A percentile compares a stretch with the other conserved stretches of the same genome.
These are phyloP conservation scores for Solanum clarkiae DNA, from an alignment of 257 asterid genomes.

Conservation along the genomic window DNA sequence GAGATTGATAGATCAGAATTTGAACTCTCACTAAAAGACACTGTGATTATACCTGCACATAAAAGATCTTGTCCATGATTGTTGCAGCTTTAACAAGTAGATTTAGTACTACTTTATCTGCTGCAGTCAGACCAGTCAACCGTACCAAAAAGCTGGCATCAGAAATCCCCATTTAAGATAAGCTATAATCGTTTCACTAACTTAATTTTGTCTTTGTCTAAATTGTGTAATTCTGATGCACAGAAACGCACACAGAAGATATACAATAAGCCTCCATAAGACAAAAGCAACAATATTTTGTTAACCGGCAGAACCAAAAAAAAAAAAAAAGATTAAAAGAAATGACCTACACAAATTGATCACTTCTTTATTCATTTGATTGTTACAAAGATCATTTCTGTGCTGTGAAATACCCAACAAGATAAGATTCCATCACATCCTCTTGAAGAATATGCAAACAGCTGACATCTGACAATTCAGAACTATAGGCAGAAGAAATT, in stretches of 20 bases:
- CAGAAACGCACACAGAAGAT: neutral
- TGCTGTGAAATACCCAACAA: neutral
- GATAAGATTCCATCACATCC: neutral
- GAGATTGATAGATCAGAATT: neutral
- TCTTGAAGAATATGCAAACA: neutral
- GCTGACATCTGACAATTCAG: neutral
- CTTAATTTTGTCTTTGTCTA: neutral
- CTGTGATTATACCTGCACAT: constrained; percentile 49
- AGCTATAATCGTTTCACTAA: neutral
- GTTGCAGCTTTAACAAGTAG: constrained; percentile 64
- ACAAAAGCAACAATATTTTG: neutral
- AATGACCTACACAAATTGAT: neutral
- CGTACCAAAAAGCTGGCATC: constrained; percentile 11
- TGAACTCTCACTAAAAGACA: neutral
- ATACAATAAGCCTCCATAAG: neutral
- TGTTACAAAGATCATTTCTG: neutral
- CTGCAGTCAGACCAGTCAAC: constrained; percentile 60
- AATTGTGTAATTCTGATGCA: neutral
- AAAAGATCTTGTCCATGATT: constrained; percentile 67
- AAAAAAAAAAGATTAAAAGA: neutral
- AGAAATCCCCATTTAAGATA: neutral
- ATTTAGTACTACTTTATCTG: constrained; percentile 60
- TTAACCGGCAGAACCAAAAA: neutral
- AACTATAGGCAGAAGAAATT: neutral
- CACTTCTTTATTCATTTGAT: neutral